Conservation (phyloP, 2,329 filamentous ascomycete species). For the Colletotrichum cordylinicola region DNA sequence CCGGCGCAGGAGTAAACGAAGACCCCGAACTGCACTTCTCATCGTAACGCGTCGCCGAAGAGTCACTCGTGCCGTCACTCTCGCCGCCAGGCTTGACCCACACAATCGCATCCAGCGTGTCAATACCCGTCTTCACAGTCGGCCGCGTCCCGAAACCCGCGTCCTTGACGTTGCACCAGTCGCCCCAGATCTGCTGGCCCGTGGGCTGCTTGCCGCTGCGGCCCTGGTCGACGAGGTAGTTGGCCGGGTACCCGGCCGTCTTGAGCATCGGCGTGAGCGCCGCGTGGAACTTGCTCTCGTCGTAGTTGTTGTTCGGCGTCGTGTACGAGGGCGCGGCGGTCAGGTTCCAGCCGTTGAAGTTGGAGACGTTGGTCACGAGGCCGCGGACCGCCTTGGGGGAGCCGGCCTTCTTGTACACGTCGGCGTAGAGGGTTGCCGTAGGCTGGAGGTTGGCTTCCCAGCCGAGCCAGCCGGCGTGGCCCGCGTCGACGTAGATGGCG, state of each 20-base stretch:
- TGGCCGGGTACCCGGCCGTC: conserved; percentile 20
- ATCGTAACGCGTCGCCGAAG: conserved; percentile 49
- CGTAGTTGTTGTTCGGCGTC: conserved; percentile 12
- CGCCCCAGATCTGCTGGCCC: conserved; percentile 56
- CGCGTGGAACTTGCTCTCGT: conserved; percentile 23
- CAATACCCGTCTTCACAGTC: conserved; percentile 55
- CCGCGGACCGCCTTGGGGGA: conserved; percentile 39
- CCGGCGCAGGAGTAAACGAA: conserved; percentile 68
- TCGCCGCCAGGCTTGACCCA: conserved; percentile 64
- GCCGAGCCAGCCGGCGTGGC: conserved; percentile 43
- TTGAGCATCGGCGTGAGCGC: conserved; percentile 20
- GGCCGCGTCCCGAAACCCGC: conserved; percentile 61
- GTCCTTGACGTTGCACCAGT: conserved; percentile 64
- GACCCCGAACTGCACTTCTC: conserved; percentile 53
- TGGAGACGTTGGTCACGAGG: conserved; percentile 39
- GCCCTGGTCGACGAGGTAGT: conserved; percentile 24
- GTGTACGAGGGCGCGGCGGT: conserved; percentile 30
- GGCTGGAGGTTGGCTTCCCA: conserved; percentile 35
- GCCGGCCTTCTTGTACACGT: conserved; percentile 37
- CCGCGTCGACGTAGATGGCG: conserved; percentile 41
- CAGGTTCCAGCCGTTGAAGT: conserved; percentile 34
- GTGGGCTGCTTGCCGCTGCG: conserved; percentile 49
- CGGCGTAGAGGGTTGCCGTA: conserved; percentile 31
- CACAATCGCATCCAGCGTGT: conserved; percentile 60
- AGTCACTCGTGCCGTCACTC: conserved; percentile 37